phyloP scores from a whole-genome alignment of 1,139 yeast genomes.

The Ogataea hybrid region DNA sequence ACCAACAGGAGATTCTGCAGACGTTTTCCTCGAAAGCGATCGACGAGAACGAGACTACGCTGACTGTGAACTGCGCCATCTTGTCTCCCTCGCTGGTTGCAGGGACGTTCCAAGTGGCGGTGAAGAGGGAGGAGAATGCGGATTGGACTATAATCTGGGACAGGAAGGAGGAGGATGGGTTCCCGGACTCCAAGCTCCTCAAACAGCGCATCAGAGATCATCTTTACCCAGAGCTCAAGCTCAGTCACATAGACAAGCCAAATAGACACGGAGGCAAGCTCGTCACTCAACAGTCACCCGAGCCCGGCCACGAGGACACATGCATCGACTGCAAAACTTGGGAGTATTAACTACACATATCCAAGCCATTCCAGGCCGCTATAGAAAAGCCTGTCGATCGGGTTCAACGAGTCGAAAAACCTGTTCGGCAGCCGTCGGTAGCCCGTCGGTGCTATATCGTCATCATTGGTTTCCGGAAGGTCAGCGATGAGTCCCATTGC shows the following conservation, averaged over 20 bases:
- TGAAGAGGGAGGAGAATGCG: conserved; percentile 28
- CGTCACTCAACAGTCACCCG: conserved; percentile 3
- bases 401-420: conserved; percentile 15
- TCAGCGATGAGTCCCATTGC: conserved; percentile 18
- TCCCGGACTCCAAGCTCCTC: conserved; percentile 60
- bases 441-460: conserved; percentile 16
- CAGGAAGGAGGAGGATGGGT: conserved; percentile 50
- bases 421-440: conserved; percentile 16
- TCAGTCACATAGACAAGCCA: conserved; percentile 47
- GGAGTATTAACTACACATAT: conserved; percentile 22
- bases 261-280: conserved; percentile 22
- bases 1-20: conserved; percentile 57
- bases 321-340: conserved; percentile 29
- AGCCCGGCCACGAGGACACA: conserved; percentile 23
- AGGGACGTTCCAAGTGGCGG: conserved; percentile 50
- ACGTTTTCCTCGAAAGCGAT: conserved; percentile 44
- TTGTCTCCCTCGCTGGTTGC: conserved; percentile 47
- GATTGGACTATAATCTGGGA: conserved; percentile 49
- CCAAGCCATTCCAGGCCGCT: conserved; percentile 13
- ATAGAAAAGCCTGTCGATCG: conserved; percentile 12
- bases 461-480: conserved; percentile 11
- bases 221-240: conserved; percentile 42
- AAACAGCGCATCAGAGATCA: conserved; percentile 52
- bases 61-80: conserved; percentile 48
- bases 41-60: conserved; percentile 13